Base-by-base conservation (phyloP, 225 moss, liverwort and hornwort species). In the Bryoerythrophyllum caledonicum region DNA sequence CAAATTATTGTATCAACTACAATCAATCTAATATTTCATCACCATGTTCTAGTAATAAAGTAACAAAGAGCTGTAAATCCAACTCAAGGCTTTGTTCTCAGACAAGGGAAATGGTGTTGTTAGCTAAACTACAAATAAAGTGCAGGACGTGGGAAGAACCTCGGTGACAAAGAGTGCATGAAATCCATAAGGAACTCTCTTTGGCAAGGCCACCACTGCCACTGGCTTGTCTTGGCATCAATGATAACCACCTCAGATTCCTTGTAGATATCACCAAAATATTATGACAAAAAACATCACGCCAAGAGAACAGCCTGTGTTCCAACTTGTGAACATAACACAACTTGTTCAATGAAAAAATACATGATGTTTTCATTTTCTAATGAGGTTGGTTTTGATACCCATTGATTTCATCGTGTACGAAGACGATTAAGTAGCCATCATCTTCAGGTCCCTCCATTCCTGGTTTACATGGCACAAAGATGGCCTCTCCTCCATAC, bases 181-280 rank as follows among this genome's bases (percentile, higher is more conserved):
- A 74, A 96, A 92, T 68, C 92, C 96, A 51, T 86, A 87, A 12
- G 96, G 92, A 65, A 91, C 89, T 74, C 88, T 75, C 55, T 38
- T 74, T 0, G 89, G 92, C 60, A 96, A 19, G 3, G 75, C 60
- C 72, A 92, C 81, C 30, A 94, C 84, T 21, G 94, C 94, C 35
- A 92, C 92, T 16, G 92, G 88, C 44, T 93, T 6, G 89, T 86
- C 81, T 91, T 92, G 0, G 96, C 96, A 76, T 96, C 92, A 19
- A 96, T 80, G 20, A 96, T 83, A 0, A 92, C 70, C 35, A 92
- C 87, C 73, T 92, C 92, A 2, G 90, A 90, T 82, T 82, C 88
- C 73, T 93, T 91, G 82, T n/a, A n/a, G n/a, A n/a, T 32, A 41
- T 70, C 9, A 15, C 23, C 37, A n/a, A n/a, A n/a, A n/a, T n/a